Base-by-base conservation (phyloP, 371 early-diverging fungal genomes). In the Syncephalis fuscata region DNA sequence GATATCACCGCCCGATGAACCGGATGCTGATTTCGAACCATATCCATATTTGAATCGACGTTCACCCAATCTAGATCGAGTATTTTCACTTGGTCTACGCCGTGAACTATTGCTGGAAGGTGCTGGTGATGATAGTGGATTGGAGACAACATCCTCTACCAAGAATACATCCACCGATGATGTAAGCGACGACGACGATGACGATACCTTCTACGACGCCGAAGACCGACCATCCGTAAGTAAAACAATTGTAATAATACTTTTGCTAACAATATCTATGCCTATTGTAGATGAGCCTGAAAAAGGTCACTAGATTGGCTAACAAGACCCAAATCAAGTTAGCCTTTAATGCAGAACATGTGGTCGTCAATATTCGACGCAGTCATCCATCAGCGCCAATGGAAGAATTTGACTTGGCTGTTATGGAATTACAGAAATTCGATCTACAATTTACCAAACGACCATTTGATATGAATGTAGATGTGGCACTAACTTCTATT, bases 381-480 rank as follows among this genome's bases (percentile, higher is more conserved):
- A 32, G 11, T 32, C 7, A 32, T 32, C 32, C 32, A 32, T 15
- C 14, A 3, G 24, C 14, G 44, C 44, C 19, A 11, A 44, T 22
- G 44, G 20, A 44, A 16, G 44, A 44, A 22, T 14, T 44, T 2
- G 24, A 71, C 0, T 54, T 89, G 9, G 84, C 85, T 15, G 76
- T 78, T 16, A 60, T 86, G n/a, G 66, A 73, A 3, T 65, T 94
- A 5, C 70, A 82, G 9, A 70, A 74, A 10, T 75, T 94, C 46
- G 60, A 67, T 1, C 59, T 94, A 2, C 59, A 73, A 26, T 82
- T 81, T 48, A 68, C 65, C 26, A 72, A 80, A 38, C 73, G 86
- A 2, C 79, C 78, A 1, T 73, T 71, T 45, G 85, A 88, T 41
- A 76, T 82, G 76, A 57, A 61, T 1, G 87, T 84, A 3, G 58